Conservation (phyloP, 306 rosid genomes). For the Quercus wislizeni region DNA sequence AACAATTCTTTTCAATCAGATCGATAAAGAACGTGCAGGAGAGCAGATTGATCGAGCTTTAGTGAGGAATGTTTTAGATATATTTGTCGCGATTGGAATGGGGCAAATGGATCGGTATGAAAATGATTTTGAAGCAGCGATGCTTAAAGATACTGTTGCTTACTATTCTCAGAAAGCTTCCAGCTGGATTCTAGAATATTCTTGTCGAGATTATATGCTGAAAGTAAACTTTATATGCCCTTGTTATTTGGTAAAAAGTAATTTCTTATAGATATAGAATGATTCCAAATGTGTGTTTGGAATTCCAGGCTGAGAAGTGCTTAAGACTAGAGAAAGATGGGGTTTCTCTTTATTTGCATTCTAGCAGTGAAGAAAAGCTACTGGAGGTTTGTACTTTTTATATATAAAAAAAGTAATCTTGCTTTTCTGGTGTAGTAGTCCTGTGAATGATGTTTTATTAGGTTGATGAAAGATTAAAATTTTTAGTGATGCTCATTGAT, state of each 20-base stretch:
- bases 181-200: constrained; percentile 55
- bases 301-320: constrained; percentile 47
- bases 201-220: constrained; percentile 48
- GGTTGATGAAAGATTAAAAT: background rate
- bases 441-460: background rate
- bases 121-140: constrained; percentile 51
- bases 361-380: constrained; percentile 42
- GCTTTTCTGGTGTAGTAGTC: background rate
- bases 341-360: constrained; percentile 39
- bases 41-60: constrained; percentile 60
- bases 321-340: constrained; percentile 46
- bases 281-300: background rate
- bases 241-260: background rate
- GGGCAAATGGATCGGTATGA: constrained; percentile 44
- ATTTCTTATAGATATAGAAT: background rate
- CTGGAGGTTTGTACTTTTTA: background rate
- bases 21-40: constrained; percentile 56
- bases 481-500: background rate
- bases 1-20: constrained; percentile 24
- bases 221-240: constrained; percentile 28
- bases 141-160: constrained; percentile 45
- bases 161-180: constrained; percentile 52
- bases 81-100: constrained; percentile 59
- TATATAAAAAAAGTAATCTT: no score
- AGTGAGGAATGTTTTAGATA: constrained; percentile 48